phyloP scores from a whole-genome alignment of 176 grass and related monocot genomes.

The Musa itinerans region DNA sequence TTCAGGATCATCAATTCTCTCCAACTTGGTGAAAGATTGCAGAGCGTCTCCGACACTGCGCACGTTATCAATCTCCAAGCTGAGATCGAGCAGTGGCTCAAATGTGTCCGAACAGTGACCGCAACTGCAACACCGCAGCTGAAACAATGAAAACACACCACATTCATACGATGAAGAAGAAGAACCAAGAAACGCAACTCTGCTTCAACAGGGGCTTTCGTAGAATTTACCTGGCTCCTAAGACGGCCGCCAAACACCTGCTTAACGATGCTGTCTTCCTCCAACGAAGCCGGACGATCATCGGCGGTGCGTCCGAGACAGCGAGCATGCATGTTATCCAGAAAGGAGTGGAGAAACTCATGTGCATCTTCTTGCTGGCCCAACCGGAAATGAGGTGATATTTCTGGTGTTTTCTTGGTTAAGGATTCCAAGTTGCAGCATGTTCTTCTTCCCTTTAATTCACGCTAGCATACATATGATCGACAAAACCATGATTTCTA shows the following conservation, averaged over 20 bases:
- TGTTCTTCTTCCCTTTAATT: background rate
- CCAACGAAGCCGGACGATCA: slow-evolving; percentile 31
- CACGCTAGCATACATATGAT: background rate
- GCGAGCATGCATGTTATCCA: slow-evolving; percentile 61
- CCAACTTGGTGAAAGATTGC: slow-evolving; percentile 77
- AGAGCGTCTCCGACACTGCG: slow-evolving; percentile 45
- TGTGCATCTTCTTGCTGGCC: slow-evolving; percentile 88
- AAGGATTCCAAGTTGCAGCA: slow-evolving; percentile 31
- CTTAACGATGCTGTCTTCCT: slow-evolving; percentile 69
- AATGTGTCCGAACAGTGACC: slow-evolving; percentile 71
- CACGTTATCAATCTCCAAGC: slow-evolving; percentile 70
- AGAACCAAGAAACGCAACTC: background rate
- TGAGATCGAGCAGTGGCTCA: slow-evolving; percentile 86
- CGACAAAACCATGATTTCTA: background rate
- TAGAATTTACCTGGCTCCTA: slow-evolving; percentile 56
- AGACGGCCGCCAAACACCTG: slow-evolving; percentile 76
- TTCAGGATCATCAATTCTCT: slow-evolving; percentile 67
- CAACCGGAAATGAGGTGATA: slow-evolving; percentile 53
- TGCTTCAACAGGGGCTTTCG: background rate
- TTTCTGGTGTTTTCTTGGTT: slow-evolving; percentile 47
- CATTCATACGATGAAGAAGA: background rate
- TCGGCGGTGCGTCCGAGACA: slow-evolving; percentile 32
- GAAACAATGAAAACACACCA: slow-evolving; percentile 18
- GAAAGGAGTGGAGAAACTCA: slow-evolving; percentile 67
- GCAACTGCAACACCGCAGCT: slow-evolving; percentile 69